Base-by-base conservation (phyloP, 169 alveolate genomes). In the Plasmodium vinckei region DNA sequence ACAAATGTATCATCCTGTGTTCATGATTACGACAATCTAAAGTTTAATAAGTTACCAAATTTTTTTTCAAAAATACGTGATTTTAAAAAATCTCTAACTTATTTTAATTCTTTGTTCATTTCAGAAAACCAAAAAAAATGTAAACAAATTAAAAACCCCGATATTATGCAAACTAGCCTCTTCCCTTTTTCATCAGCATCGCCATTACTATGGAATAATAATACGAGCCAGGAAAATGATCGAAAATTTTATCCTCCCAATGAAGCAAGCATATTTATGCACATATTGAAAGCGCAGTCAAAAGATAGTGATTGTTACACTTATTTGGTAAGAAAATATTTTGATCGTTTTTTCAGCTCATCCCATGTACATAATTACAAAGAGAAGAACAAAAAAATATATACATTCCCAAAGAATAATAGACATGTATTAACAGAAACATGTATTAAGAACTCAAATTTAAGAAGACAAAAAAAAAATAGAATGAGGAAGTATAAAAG, bases 1-100 rank as follows among this genome's bases (percentile, higher is more conserved):
- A 60, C 88, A 10, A 42, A 33, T 44, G 73, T 73, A 49, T 73
- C 88, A 44, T 73, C 88, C n/a, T 51, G 73, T 39, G 61, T 61
- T 25, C 47, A 61, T 21, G 67, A 73, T 33, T 46, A 47, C 25
- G 51, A 61, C 10, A 23, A 73, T 15, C 7, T 73, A 21, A 27
- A 42, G 27, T 67, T 0, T 17, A 12, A 54, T 51, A 73, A 61
- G 51, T 65, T 73, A 13, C 88, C 88, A 5, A 17, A 19, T 17
- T 67, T 73, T 27, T 73, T 73, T 67, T 1, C 51, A 44, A 73
- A 73, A 53, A n/a, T 73, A 13, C 9, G 2, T 1, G 10, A 19
- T 23, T 73, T 73, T 44, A 60, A 54, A 73, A 51, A 54, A 5
- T 13, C 87, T 1, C 53, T 60, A 13, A 3, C n/a, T 23, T 73